Conservation (phyloP, 495 filamentous ascomycete species). For the Apiosordaria backusii region DNA sequence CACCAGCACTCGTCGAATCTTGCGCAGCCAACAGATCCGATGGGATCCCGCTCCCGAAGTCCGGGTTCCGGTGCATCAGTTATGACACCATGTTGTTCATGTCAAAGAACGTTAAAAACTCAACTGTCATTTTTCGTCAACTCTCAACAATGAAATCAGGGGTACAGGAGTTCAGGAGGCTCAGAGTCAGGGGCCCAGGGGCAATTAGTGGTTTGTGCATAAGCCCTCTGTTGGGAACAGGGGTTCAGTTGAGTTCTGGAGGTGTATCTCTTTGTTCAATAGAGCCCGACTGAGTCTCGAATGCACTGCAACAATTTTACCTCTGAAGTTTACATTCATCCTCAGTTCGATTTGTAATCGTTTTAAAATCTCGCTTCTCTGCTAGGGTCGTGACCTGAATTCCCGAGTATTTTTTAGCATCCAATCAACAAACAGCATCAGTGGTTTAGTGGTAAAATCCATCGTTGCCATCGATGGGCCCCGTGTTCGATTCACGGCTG, state of each 20-base stretch:
- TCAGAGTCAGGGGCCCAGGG: neutral
- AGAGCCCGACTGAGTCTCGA: too few relatives aligned
- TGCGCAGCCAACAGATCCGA: neutral
- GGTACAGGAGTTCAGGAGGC: neutral
- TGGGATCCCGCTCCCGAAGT: neutral
- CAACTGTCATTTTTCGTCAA: neutral
- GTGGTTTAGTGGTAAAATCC: slow-evolving; percentile 50
- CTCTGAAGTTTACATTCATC: too few relatives aligned
- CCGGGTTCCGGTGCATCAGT: neutral
- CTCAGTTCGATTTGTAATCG: too few relatives aligned
- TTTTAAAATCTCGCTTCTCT: too few relatives aligned
- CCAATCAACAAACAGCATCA: slow-evolving; percentile 2
- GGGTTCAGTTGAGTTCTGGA: neutral
- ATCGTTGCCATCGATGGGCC: slow-evolving; percentile 53
- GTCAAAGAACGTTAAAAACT: neutral
- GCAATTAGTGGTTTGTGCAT: neutral
- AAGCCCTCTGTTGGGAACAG: neutral
- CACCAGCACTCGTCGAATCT: too few relatives aligned
- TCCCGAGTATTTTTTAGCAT: neutral
- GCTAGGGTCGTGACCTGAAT: neutral
- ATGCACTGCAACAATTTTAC: too few relatives aligned
- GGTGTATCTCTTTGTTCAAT: neutral
- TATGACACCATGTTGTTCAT: neutral
- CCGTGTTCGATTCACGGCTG: slow-evolving; percentile 53
- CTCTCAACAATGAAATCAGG: neutral